Conservation (phyloP, 352 stramenopile genomes). For the Phytophthora fragariaefolia region DNA sequence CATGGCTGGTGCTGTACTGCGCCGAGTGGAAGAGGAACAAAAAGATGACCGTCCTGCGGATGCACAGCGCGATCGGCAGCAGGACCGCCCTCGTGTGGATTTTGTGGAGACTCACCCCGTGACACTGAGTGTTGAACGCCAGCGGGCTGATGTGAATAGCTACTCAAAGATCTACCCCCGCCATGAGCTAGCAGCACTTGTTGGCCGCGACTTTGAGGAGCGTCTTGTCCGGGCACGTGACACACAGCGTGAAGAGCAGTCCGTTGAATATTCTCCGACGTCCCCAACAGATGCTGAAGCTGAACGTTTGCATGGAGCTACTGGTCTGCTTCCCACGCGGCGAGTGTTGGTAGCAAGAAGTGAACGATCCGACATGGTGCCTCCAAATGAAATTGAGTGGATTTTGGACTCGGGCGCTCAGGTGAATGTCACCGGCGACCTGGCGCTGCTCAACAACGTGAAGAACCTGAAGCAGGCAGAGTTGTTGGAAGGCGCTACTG, state of each 20-base stretch:
- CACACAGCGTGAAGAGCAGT: neutral
- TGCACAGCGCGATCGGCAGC: neutral
- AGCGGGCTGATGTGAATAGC: neutral
- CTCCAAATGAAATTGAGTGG: conserved; percentile 2
- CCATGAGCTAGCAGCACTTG: neutral
- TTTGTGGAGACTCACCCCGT: neutral
- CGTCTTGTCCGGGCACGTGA: neutral
- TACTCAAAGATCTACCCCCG: neutral
- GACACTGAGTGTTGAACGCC: neutral
- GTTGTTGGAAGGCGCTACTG: neutral
- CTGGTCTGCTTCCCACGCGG: too few species aligned
- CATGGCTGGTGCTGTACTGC: neutral
- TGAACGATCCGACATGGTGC: neutral
- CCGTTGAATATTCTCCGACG: neutral
- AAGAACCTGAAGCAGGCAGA: conserved; percentile 1
- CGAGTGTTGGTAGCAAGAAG: neutral
- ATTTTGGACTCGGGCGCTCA: conserved; percentile 5
- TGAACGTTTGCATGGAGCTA: neutral
- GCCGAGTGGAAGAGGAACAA: neutral
- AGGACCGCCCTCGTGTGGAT: neutral
- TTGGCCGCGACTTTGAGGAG: neutral
- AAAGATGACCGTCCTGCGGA: neutral
- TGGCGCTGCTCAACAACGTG: conserved; percentile 2
- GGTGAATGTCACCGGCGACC: conserved; percentile 3
- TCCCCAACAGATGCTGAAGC: neutral